A percentile compares a stretch with the other conserved stretches of the same genome.
phyloP scores from a whole-genome alignment of 257 asterid species.

The Asclepias syriaca region DNA sequence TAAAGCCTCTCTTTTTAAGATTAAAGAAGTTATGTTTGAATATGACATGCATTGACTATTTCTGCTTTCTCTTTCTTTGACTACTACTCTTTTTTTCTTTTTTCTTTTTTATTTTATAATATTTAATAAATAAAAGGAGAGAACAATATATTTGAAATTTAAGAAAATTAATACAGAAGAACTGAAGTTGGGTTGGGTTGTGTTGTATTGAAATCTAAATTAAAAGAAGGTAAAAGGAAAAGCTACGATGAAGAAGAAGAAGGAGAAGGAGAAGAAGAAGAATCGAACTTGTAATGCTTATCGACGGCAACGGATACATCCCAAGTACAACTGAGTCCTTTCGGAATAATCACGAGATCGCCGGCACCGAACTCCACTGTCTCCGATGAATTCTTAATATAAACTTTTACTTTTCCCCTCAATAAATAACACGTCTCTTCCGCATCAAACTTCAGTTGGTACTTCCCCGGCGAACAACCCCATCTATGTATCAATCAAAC shows the following conservation, averaged over 20 bases:
- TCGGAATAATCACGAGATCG: constrained; percentile 74
- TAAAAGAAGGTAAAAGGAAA: not conserved
- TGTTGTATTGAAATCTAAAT: not conserved
- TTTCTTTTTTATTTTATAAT: too few relatives aligned
- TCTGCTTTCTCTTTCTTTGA: constrained; percentile 33
- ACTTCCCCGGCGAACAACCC: constrained; percentile 89
- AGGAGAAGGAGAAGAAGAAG: constrained; percentile 11
- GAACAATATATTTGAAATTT: too few relatives aligned
- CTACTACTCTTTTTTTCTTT: constrained; percentile 5
- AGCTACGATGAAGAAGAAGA: constrained; percentile 4
- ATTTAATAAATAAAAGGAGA: too few relatives aligned
- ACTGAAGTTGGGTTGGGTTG: not conserved
- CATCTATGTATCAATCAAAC: constrained; percentile 37
- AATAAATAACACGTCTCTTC: constrained; percentile 70
- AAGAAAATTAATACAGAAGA: not conserved
- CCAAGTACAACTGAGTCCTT: constrained; percentile 92
- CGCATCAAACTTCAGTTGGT: constrained; percentile 72
- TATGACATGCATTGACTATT: constrained; percentile 31
- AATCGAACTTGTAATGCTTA: constrained; percentile 78
- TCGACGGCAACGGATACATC: constrained; percentile 72
- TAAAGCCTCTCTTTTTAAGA: constrained; percentile 24
- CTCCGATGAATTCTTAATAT: constrained; percentile 48
- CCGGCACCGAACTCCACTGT: constrained; percentile 81
- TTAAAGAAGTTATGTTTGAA: constrained; percentile 32
- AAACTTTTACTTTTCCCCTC: constrained; percentile 71